Percentiles rank a stretch among this genome's conserved stretches.
Evolutionary conservation across 768 basidiomycete genomes (phyloP).

Genomic region (Coprinellus micaceus): DNA sequence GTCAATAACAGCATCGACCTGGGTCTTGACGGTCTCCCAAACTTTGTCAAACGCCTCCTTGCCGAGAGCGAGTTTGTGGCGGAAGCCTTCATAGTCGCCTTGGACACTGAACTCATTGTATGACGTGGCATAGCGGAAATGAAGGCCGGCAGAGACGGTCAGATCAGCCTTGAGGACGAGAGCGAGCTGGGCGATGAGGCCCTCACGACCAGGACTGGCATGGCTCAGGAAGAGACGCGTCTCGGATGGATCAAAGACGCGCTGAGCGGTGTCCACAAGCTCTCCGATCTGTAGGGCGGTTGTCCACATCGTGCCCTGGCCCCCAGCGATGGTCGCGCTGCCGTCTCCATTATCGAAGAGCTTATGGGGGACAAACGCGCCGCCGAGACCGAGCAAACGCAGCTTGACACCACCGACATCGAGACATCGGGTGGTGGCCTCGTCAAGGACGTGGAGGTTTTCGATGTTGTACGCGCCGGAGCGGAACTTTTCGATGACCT

Average conservation of each 20-base stretch:
- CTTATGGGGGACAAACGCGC: slow-evolving; percentile 92
- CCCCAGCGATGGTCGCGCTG: slow-evolving; percentile 94
- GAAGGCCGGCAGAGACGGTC: slow-evolving; percentile 89
- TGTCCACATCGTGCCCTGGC: slow-evolving; percentile 98
- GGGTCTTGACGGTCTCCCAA: slow-evolving; percentile 90
- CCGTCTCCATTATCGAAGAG: slow-evolving; percentile 94
- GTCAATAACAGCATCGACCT: slow-evolving; percentile 90
- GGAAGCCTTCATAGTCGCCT: slow-evolving; percentile 82
- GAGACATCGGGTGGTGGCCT: slow-evolving; percentile 89
- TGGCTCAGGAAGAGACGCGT: slow-evolving; percentile 93
- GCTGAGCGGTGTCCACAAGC: slow-evolving; percentile 93
- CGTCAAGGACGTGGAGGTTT: slow-evolving; percentile 90
- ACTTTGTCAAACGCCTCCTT: slow-evolving; percentile 85
- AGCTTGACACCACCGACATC: slow-evolving; percentile 93
- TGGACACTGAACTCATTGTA: slow-evolving; percentile 98
- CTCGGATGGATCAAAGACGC: slow-evolving; percentile 89
- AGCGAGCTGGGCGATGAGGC: slow-evolving; percentile 85
- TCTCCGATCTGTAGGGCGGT: slow-evolving; percentile 97
- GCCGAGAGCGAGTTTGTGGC: slow-evolving; percentile 70
- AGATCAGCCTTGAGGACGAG: slow-evolving; percentile 92
- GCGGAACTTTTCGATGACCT: slow-evolving; percentile 90
- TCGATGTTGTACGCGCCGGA: slow-evolving; percentile 75
- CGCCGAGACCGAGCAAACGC: slow-evolving; percentile 92
- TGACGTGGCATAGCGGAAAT: slow-evolving; percentile 94
- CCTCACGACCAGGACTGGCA: slow-evolving; percentile 89